phyloP scores from a whole-genome alignment of 2,329 filamentous ascomycete species.

The Beauveria australis region DNA sequence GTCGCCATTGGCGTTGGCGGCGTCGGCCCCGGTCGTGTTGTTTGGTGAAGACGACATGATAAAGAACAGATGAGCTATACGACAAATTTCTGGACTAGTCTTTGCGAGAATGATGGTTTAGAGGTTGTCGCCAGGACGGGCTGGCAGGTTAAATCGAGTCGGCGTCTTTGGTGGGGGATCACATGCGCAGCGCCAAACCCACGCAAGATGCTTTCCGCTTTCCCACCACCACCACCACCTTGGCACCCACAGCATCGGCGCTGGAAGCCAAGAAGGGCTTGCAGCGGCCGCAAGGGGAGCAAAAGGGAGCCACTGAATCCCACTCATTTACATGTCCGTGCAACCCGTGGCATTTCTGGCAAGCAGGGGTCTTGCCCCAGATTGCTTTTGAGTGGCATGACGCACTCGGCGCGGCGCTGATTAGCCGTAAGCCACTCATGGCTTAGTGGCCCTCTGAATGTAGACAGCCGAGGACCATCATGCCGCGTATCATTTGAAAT shows the following conservation, averaged over 20 bases:
- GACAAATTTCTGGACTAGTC: background rate
- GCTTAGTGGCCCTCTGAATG: background rate
- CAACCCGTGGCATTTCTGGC: constrained; percentile 4
- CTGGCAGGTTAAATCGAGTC: constrained; percentile 1
- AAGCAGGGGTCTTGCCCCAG: constrained; percentile 23
- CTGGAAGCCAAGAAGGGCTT: background rate
- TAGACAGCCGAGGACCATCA: constrained; percentile 2
- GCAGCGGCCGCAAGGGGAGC: constrained; percentile 2
- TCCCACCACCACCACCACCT: background rate
- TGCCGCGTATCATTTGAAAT: background rate
- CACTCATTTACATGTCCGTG: background rate
- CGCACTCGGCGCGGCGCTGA: background rate
- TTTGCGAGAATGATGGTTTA: background rate
- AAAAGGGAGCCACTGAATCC: background rate
- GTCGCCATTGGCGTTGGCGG: constrained; percentile 22
- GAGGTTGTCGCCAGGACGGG: background rate
- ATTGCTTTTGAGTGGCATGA: constrained; percentile 19
- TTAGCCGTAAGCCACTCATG: constrained; percentile 9
- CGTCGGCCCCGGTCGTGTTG: constrained; percentile 20
- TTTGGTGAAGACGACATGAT: constrained; percentile 22
- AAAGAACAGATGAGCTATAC: background rate
- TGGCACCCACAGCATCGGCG: background rate
- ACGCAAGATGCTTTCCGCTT: background rate
- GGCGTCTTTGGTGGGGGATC: constrained; percentile 6
- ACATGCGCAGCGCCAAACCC: constrained; percentile 5